Percentiles rank a stretch among this genome's conserved stretches.
Conservation (phyloP, 1,284 basidiomycete genomes). For the Boletus smithii region DNA sequence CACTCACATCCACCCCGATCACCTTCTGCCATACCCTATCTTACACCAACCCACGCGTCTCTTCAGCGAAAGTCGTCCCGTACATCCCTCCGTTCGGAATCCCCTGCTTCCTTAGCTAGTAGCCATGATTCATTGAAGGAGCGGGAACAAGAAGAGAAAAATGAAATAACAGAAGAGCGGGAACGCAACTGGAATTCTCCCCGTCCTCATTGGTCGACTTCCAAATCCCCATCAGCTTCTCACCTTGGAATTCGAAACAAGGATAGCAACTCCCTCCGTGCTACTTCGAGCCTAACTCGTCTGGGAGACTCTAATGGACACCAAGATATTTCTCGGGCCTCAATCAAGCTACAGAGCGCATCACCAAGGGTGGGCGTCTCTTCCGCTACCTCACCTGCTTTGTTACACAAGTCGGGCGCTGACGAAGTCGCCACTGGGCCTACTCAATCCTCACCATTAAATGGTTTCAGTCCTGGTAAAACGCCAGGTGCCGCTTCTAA, state of each 20-base stretch:
- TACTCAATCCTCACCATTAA: slow-evolving; percentile 1
- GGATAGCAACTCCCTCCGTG: slow-evolving; percentile 16
- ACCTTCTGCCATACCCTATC: slow-evolving; percentile 33
- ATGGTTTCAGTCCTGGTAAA: slow-evolving; percentile 13
- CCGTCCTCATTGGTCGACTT: slow-evolving; percentile 45
- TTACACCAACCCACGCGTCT: slow-evolving; percentile 33
- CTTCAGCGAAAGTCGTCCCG: slow-evolving; percentile 31
- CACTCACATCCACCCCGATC: slow-evolving; percentile 35
- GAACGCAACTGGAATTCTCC: slow-evolving; percentile 62
- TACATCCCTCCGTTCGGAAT: slow-evolving; percentile 38
- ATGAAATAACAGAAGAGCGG: slow-evolving; percentile 40
- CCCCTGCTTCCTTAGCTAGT: slow-evolving; percentile 40
- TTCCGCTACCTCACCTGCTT: slow-evolving; percentile 1
- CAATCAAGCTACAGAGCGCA: slow-evolving; percentile 1
- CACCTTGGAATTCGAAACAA: slow-evolving; percentile 5
- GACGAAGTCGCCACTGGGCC: slow-evolving; percentile 1
- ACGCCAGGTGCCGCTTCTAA: slow-evolving; percentile 28
- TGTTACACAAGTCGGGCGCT: slow-evolving; percentile 4
- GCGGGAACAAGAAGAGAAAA: slow-evolving; percentile 34
- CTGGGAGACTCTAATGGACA: slow-evolving; percentile 13
- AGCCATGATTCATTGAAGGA: slow-evolving; percentile 36
- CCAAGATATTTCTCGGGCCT: slow-evolving; percentile 4
- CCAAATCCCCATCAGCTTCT: slow-evolving; percentile 22
- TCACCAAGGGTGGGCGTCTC: slow-evolving; percentile 3
- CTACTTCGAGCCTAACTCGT: slow-evolving; percentile 18